phyloP scores from a whole-genome alignment of 352 stramenopile species.

The Phytophthora cryptogea region DNA sequence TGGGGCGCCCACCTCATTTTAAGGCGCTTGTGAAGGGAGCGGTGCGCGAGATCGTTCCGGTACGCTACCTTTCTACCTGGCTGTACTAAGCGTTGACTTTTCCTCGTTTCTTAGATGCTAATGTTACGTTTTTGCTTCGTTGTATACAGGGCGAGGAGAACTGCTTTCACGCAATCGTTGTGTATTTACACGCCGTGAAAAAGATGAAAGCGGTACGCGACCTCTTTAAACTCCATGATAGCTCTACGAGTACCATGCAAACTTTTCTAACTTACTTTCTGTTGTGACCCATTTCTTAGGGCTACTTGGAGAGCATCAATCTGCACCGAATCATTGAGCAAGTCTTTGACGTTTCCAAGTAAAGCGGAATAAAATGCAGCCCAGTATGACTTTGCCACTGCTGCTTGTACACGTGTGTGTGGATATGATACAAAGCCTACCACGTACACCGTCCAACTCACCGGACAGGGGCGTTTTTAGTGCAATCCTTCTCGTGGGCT shows the following conservation, averaged over 20 bases:
- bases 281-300: conserved; percentile 34
- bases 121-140: conserved; percentile 6
- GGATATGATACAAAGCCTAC: conserved; percentile 4
- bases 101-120: neutral
- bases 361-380: conserved; percentile 31
- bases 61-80: conserved; percentile 39
- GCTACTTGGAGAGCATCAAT: conserved; percentile 89
- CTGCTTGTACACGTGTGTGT: conserved; percentile 8
- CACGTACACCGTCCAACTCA: conserved; percentile 3
- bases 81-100: neutral
- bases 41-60: conserved; percentile 83
- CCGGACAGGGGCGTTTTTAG: conserved; percentile 23
- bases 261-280: conserved; percentile 6
- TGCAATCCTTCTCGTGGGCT: conserved; percentile 70
- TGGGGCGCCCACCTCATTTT: conserved; percentile 78
- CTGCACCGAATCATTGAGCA: conserved; percentile 84
- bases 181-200: conserved; percentile 85
- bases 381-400: conserved; percentile 16
- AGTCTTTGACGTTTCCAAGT: conserved; percentile 87
- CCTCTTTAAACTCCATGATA: neutral
- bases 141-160: conserved; percentile 76
- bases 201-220: conserved; percentile 81
- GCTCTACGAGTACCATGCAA: neutral
- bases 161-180: conserved; percentile 81
- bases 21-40: conserved; percentile 78